A percentile compares a stretch with the other conserved stretches of the same genome.
These are phyloP conservation scores for Scytalidium lignicola DNA, from an alignment of 2,329 filamentous ascomycete species.

Conservation along the genomic window DNA sequence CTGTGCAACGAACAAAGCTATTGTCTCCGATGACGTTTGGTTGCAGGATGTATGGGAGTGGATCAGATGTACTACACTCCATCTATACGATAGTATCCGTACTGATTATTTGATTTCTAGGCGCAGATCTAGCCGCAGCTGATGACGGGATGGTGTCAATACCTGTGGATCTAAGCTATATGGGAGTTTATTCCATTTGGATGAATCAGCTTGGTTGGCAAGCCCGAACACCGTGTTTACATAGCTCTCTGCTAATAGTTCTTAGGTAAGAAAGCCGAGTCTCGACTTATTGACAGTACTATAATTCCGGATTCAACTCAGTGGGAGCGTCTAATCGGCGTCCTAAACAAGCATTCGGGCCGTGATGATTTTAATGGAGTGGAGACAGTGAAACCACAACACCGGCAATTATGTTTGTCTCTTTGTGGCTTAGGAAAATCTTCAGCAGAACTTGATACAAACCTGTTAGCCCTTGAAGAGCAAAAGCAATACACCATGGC, in stretches of 20 bases:
- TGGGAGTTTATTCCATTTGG: constrained; percentile 72
- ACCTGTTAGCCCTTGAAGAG: constrained; percentile 40
- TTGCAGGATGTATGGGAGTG: constrained; percentile 77
- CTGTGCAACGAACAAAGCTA: constrained; percentile 56
- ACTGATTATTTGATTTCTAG: constrained; percentile 27
- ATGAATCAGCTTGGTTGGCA: constrained; percentile 57
- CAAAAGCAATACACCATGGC: constrained; percentile 63
- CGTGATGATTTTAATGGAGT: constrained; percentile 60
- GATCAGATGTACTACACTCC: constrained; percentile 49
- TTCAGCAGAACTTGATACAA: constrained; percentile 37
- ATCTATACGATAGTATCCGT: not conserved
- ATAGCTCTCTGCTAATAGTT: constrained; percentile 1
- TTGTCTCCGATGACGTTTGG: constrained; percentile 69
- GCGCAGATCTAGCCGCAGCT: constrained; percentile 57
- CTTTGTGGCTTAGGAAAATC: constrained; percentile 68
- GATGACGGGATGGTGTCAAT: constrained; percentile 66
- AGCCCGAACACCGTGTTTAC: not conserved
- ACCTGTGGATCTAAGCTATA: constrained; percentile 66
- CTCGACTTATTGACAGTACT: constrained; percentile 42
- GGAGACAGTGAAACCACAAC: constrained; percentile 59
- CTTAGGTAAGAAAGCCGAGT: constrained; percentile 42
- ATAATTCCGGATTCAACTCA: constrained; percentile 38
- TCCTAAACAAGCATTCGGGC: constrained; percentile 57
- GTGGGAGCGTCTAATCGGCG: constrained; percentile 59
- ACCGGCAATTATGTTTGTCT: constrained; percentile 69